phyloP scores from a whole-genome alignment of 176 grass and related monocot genomes.

The Hsuehochloa calcarea region DNA sequence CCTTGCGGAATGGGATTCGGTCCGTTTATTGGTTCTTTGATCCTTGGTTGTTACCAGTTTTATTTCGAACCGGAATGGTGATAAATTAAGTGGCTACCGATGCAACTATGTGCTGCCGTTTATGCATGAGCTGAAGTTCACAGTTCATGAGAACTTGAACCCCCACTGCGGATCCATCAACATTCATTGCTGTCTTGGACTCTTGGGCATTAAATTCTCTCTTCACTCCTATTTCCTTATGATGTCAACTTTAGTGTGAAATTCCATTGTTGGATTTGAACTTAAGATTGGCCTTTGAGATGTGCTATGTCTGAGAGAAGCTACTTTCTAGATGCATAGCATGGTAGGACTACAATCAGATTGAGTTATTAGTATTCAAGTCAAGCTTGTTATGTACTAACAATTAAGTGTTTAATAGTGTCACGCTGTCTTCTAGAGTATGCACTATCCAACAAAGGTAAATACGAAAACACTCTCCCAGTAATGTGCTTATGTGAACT shows the following conservation, averaged over 20 bases:
- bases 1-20: too few relatives aligned
- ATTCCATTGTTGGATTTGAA: neutral
- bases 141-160: neutral
- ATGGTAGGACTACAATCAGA: constrained; percentile 18
- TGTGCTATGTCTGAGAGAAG: neutral
- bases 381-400: neutral
- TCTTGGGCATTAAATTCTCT: neutral
- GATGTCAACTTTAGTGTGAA: neutral
- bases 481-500: neutral
- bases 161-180: neutral
- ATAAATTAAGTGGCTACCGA: neutral
- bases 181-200: neutral
- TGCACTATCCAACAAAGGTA: neutral
- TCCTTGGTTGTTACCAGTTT: neutral
- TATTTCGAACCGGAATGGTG: neutral
- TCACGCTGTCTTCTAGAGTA: neutral
- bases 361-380: neutral
- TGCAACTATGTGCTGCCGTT: neutral
- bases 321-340: neutral
- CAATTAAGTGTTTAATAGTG: neutral
- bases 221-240: neutral
- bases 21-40: too few relatives aligned
- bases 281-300: neutral
- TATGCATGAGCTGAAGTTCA: neutral
- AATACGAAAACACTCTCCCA: neutral